phyloP scores from a whole-genome alignment of 192 early-diverging fungal species.

The Coemansia aciculifera region DNA sequence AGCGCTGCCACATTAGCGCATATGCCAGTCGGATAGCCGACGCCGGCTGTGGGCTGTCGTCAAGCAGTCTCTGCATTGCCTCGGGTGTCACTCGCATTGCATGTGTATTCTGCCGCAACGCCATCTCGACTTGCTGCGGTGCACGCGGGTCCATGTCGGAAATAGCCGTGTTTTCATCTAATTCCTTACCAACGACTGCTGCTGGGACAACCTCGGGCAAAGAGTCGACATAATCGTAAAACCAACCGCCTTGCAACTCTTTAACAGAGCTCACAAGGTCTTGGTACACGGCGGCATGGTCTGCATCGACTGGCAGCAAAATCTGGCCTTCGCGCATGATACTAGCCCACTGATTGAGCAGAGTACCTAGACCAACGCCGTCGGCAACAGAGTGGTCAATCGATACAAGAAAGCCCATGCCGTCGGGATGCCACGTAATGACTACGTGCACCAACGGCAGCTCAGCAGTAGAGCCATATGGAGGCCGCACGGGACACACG shows the following conservation, averaged over 20 bases:
- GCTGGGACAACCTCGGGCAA: background rate
- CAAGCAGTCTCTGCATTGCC: constrained; percentile 12
- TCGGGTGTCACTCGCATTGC: constrained; percentile 21
- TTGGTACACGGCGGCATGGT: constrained; percentile 25
- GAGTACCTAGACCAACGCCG: constrained; percentile 31
- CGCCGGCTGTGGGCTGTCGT: constrained; percentile 7
- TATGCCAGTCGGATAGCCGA: constrained; percentile 39
- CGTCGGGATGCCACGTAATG: constrained; percentile 39
- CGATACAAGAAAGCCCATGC: constrained; percentile 38
- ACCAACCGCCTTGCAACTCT: constrained; percentile 20
- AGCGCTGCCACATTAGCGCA: constrained; percentile 48
- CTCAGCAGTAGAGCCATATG: background rate
- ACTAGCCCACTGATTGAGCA: constrained; percentile 37
- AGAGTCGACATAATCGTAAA: constrained; percentile 25
- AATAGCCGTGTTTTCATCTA: constrained; percentile 9
- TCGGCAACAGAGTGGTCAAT: constrained; percentile 44
- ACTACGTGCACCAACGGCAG: constrained; percentile 33
- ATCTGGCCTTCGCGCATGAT: background rate
- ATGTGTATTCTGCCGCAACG: constrained; percentile 27
- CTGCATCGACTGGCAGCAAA: constrained; percentile 25
- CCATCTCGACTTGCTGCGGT: constrained; percentile 21
- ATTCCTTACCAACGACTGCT: background rate
- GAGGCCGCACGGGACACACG: constrained; percentile 14
- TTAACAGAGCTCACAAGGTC: background rate
- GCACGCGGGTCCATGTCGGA: constrained; percentile 13